Percentiles rank a stretch among this genome's conserved stretches.
Evolutionary conservation across 192 early-diverging fungal species (phyloP).

Genomic region (Backusella luteola): DNA sequence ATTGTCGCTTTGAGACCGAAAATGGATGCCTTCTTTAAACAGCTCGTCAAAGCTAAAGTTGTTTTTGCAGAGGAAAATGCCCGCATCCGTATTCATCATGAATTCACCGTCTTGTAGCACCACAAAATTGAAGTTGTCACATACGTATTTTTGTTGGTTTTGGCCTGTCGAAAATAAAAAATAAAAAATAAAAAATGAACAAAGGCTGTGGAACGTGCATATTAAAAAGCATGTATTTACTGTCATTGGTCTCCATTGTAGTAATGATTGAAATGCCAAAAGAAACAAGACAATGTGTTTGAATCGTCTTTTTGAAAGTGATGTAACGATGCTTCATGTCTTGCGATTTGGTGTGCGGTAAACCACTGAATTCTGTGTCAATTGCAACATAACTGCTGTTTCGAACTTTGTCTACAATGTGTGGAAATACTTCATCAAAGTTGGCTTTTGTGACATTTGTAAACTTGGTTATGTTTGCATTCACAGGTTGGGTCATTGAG

Average conservation of each 20-base stretch:
- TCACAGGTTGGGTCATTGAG: neutral
- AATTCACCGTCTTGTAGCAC: slow-evolving; percentile 35
- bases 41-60: slow-evolving; percentile 85
- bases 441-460: slow-evolving; percentile 71
- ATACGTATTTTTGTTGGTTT: slow-evolving; percentile 21
- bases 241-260: neutral
- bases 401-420: slow-evolving; percentile 44
- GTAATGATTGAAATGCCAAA: slow-evolving; percentile 80
- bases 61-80: slow-evolving; percentile 81
- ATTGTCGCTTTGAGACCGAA: slow-evolving; percentile 51
- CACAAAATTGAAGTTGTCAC: slow-evolving; percentile 56
- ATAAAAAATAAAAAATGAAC: neutral
- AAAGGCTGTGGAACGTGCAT: neutral
- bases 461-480: slow-evolving; percentile 32
- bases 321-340: slow-evolving; percentile 85
- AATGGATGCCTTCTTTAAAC: slow-evolving; percentile 80
- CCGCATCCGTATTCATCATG: slow-evolving; percentile 65
- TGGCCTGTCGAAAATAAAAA: neutral
- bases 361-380: slow-evolving; percentile 92
- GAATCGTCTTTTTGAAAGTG: slow-evolving; percentile 68
- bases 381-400: slow-evolving; percentile 77
- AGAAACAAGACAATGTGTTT: slow-evolving; percentile 75
- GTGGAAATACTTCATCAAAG: slow-evolving; percentile 42
- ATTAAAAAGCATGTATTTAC: neutral
- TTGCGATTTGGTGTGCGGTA: slow-evolving; percentile 48